Base-by-base conservation (phyloP, 1,139 yeast genomes). In the Yamadazyma dendronema region DNA sequence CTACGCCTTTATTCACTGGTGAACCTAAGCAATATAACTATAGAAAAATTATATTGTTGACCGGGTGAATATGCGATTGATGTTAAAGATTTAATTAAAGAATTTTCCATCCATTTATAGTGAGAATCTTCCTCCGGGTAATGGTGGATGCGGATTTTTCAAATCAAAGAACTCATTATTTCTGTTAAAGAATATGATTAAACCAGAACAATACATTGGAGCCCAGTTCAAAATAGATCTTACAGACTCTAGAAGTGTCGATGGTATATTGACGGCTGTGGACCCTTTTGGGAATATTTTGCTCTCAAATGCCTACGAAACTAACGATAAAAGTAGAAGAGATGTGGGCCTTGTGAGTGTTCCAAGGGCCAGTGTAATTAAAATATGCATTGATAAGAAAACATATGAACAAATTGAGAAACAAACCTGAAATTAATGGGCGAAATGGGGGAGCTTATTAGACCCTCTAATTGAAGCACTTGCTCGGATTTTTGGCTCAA, bases 61-160 rank as follows among this genome's bases (percentile, higher is more conserved):
- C 53, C 59, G 73, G 65, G 62, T 61, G 73, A 63, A 61, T 53
- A 50, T 56, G 76, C 74, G 74, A 63, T 66, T 61, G 73, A 67
- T 67, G 73, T 67, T 67, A 49, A 45, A 17, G 27, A 35, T 36
- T 19, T 7, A 28, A n/a, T 10, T n/a, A 21, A 33, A 29, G 32
- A 32, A 28, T 26, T 41, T 44, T 40, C 36, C 35, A 15, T 6
- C 22, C 33, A 35, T 34, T 34, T 38, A 35, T 17, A 17, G 19
- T n/a, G 21, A 13, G 5, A 4, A 15, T 16, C n/a, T n/a, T n/a
- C 13, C 10, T 30, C 37, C 42, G 42, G 42, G 42, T 39, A 39
- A 39, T 11, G 21, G 12, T 9, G 11, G 11, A n/a, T 24, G 6
- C 11, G 26, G 12, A 11, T 11, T 13, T 16, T 28, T 31, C 22